phyloP scores from a whole-genome alignment of 192 early-diverging fungal species.

The Chytriomyces sp. region DNA sequence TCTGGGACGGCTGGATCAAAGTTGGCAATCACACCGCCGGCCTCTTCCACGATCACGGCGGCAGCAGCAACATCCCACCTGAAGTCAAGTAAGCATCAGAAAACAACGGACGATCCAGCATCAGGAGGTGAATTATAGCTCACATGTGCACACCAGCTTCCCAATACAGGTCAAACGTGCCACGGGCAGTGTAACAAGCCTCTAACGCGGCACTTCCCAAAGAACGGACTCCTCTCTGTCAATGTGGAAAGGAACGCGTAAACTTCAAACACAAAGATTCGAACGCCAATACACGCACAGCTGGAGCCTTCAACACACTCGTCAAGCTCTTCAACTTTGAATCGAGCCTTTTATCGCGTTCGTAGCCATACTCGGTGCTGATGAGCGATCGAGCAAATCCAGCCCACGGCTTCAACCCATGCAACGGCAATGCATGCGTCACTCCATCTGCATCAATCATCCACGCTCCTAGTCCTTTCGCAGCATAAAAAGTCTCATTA shows the following conservation, averaged over 20 bases:
- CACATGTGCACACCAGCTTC: slow-evolving; percentile 72
- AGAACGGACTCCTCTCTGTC: slow-evolving; percentile 73
- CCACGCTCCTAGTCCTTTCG: slow-evolving; percentile 67
- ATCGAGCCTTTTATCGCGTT: slow-evolving; percentile 63
- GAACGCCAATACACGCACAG: slow-evolving; percentile 7
- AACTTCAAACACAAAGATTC: neutral
- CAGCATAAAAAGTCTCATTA: slow-evolving; percentile 70
- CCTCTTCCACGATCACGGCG: slow-evolving; percentile 80
- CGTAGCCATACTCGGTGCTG: slow-evolving; percentile 84
- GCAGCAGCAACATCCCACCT: slow-evolving; percentile 90
- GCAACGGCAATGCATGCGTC: slow-evolving; percentile 58
- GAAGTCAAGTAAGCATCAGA: neutral
- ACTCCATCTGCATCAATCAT: slow-evolving; percentile 52
- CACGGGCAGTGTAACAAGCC: slow-evolving; percentile 80
- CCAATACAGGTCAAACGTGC: slow-evolving; percentile 87
- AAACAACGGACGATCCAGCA: too few species aligned
- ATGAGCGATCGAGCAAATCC: slow-evolving; percentile 75
- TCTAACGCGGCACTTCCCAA: slow-evolving; percentile 80
- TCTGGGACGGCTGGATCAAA: slow-evolving; percentile 24
- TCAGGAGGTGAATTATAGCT: neutral
- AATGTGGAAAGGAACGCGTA: slow-evolving; percentile 16
- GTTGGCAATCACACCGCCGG: slow-evolving; percentile 79
- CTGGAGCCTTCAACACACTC: slow-evolving; percentile 63
- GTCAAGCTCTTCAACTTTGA: slow-evolving; percentile 73
- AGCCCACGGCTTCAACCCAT: slow-evolving; percentile 59